Base-by-base conservation (phyloP, 345 rosid genomes). In the Eucalyptus caleyi region DNA sequence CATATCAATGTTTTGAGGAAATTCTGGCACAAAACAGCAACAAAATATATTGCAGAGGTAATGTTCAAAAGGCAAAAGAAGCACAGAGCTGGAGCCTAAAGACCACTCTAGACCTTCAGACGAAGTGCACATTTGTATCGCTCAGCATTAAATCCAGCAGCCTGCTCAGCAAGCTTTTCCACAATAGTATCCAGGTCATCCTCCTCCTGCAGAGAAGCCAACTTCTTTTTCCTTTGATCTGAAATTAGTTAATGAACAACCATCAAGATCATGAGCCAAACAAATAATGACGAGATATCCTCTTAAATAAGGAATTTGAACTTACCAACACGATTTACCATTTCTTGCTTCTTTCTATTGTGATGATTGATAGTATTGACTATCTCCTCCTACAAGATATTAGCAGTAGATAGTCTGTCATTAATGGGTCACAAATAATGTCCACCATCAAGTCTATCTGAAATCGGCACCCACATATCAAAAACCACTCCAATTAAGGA, bases 151-250 rank as follows among this genome's bases (percentile, higher is more conserved):
- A 93, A 91, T 86, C 87, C 94, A 44, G 92, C 92, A 91, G 93
- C 95, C 91, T 95, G 96, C 86, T 95, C 96, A 91, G 86, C 91
- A 81, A 95, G 93, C 90, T 94, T 94, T 89, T 94, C 93, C 91
- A 97, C 93, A 87, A 89, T 90, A 87, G 94, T 90, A 86, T 95
- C 98, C 89, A 93, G 69, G 90, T 97, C 98, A 89, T 93, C 96
- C 89, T 94, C 96, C 90, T 93, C 93, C 94, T 96, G 94, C 92
- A 96, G 83, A 56, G 94, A 93, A 69, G 93, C 93, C 88, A 97
- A 89, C 90, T 93, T 95, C 69, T 88, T 95, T 93, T 91, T 95
- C 95, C 94, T 93, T 91, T 93, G 60, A 19, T 50, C 47, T 60
- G 80, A 87, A 54, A 77, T 44, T 37, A 54, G 37, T 53, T 42